These are phyloP conservation scores for Russula brevipes DNA, from an alignment of 768 basidiomycete genomes.

Conservation along the genomic window DNA sequence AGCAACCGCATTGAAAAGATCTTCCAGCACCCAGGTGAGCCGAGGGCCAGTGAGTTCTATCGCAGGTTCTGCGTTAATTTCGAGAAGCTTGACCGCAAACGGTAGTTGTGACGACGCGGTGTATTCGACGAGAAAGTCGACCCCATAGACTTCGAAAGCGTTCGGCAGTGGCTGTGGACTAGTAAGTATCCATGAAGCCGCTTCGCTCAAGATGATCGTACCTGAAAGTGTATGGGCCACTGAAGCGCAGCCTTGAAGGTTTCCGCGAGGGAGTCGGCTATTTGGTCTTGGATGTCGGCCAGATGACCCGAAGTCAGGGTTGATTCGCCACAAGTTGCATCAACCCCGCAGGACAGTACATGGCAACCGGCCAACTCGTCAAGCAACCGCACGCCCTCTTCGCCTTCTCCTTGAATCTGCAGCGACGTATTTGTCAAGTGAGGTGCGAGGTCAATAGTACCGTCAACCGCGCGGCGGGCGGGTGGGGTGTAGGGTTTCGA, in stretches of 20 bases:
- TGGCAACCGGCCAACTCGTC: constrained; percentile 70
- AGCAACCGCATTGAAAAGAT: constrained; percentile 70
- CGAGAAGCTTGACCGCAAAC: constrained; percentile 65
- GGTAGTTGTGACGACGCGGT: constrained; percentile 24
- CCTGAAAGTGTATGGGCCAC: constrained; percentile 84
- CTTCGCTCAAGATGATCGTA: constrained; percentile 29
- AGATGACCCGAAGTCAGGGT: constrained; percentile 39
- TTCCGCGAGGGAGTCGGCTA: constrained; percentile 64
- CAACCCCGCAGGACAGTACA: constrained; percentile 38
- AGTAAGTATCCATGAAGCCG: background rate
- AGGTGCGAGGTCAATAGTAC: constrained; percentile 49
- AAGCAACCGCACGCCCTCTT: constrained; percentile 69
- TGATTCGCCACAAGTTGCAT: background rate
- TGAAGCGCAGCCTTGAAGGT: constrained; percentile 81
- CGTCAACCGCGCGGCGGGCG: constrained; percentile 20
- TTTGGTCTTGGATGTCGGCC: constrained; percentile 51
- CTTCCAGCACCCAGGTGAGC: constrained; percentile 73
- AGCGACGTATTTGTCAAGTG: constrained; percentile 94
- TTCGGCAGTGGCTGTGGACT: constrained; percentile 68
- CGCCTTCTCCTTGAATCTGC: constrained; percentile 59
- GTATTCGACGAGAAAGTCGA: constrained; percentile 81
- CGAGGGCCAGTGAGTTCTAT: constrained; percentile 88
- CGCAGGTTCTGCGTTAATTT: constrained; percentile 94
- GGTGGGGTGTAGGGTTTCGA: constrained; percentile 61
- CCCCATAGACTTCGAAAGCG: constrained; percentile 91